Evolutionary conservation across 1,284 basidiomycete species (phyloP).

Genomic region (Pascua guehoae): DNA sequence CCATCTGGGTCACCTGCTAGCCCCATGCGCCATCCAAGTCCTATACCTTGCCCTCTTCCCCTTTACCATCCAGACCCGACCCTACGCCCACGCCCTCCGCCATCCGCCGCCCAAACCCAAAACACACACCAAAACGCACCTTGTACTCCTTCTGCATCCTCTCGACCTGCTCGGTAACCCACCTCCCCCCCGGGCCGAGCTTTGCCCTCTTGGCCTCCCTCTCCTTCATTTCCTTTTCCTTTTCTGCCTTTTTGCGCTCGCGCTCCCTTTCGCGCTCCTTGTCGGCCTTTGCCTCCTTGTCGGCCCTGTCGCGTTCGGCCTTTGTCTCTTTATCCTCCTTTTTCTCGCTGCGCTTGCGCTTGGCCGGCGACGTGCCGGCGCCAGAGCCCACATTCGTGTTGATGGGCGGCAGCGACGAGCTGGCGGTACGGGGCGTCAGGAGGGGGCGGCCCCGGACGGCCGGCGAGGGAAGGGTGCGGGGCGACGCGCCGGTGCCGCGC

Average conservation of each 20-base stretch:
- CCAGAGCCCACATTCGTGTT: too few relatives aligned
- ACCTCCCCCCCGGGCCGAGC: conserved; percentile 22
- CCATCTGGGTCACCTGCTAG: too few relatives aligned
- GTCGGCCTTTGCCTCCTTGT: too few relatives aligned
- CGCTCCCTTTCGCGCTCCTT: neutral
- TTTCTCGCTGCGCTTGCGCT: too few relatives aligned
- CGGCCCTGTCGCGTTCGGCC: too few relatives aligned
- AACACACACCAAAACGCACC: conserved; percentile 12
- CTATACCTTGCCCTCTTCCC: too few relatives aligned
- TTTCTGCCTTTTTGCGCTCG: neutral
- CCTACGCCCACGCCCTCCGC: too few relatives aligned
- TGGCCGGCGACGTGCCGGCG: too few relatives aligned
- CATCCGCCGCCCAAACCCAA: too few relatives aligned
- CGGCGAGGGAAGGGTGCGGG: conserved; percentile 5
- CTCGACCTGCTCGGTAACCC: conserved; percentile 26
- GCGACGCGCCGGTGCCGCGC: conserved; percentile 9
- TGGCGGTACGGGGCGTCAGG: neutral
- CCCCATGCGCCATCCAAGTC: too few relatives aligned
- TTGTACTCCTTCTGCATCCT: conserved; percentile 28
- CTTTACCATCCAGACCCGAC: too few relatives aligned
- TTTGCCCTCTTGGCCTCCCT: conserved; percentile 12
- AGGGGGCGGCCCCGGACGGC: conserved; percentile 3
- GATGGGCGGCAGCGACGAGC: neutral
- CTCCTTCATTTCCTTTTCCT: neutral
- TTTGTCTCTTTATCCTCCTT: too few relatives aligned